Conservation (phyloP, 257 asterid species). For the Rehmannia glutinosa region DNA sequence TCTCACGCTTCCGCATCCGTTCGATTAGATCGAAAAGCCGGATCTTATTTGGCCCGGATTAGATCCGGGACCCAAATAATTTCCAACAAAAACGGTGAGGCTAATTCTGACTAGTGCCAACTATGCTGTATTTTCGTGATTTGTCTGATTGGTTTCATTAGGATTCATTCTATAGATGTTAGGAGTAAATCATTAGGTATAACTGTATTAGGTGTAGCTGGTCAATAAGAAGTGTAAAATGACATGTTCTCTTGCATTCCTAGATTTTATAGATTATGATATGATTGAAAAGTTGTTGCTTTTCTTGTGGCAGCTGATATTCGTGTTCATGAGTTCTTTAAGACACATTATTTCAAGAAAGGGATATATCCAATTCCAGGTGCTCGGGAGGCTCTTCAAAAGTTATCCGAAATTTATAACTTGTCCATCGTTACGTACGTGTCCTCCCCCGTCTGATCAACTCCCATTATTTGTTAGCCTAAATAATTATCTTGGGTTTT, state of each 20-base stretch:
- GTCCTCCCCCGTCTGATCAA: slow-evolving; percentile 9
- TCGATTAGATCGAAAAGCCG: too few species aligned
- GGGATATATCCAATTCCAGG: slow-evolving; percentile 77
- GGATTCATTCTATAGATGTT: too few species aligned
- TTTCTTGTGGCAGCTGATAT: slow-evolving; percentile 34
- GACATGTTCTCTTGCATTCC: not conserved
- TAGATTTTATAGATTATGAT: not conserved
- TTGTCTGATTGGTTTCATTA: not conserved
- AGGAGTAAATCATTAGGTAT: not conserved
- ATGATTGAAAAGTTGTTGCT: not conserved
- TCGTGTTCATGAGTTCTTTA: slow-evolving; percentile 76
- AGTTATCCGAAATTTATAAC: slow-evolving; percentile 43
- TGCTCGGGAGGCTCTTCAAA: slow-evolving; percentile 58
- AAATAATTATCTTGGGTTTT: not conserved
- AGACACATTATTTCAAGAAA: slow-evolving; percentile 60
- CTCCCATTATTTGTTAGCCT: not conserved
- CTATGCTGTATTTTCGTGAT: too few species aligned
- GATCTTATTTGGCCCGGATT: too few species aligned
- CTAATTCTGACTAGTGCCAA: not conserved
- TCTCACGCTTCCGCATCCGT: too few species aligned
- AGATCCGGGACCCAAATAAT: too few species aligned
- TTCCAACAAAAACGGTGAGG: not conserved
- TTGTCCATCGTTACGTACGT: slow-evolving; percentile 75
- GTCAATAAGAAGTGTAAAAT: not conserved
- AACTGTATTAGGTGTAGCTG: not conserved